These are phyloP conservation scores for Kluyveromyces starmeri DNA, from an alignment of 805 yeast species.

Conservation along the genomic window DNA sequence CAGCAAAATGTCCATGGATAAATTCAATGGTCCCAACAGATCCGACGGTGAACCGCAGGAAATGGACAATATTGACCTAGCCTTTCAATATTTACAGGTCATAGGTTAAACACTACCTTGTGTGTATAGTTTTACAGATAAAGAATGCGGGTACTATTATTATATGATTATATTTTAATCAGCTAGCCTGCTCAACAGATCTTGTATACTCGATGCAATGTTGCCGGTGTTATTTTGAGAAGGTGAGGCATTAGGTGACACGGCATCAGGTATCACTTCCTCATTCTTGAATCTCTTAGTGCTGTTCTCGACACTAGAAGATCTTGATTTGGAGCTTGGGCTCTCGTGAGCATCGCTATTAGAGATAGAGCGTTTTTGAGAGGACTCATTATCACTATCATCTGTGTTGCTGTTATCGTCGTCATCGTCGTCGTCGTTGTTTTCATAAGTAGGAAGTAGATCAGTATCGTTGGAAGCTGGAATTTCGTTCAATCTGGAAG, in stretches of 20 bases:
- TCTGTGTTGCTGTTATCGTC: constrained; percentile 13
- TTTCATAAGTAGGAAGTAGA: constrained; percentile 26
- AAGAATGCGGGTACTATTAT: no score
- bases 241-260: neutral
- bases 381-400: neutral
- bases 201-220: constrained; percentile 29
- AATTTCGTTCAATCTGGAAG: constrained; percentile 7
- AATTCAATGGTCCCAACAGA: constrained; percentile 9
- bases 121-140: neutral
- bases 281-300: constrained; percentile 2
- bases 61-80: constrained; percentile 16
- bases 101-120: constrained; percentile 11
- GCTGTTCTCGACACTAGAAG: neutral
- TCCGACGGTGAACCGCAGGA: neutral
- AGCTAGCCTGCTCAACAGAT: constrained; percentile 28
- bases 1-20: constrained; percentile 15
- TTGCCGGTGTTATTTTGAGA: constrained; percentile 5
- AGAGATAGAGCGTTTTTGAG: neutral
- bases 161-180: constrained; percentile 15
- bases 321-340: neutral
- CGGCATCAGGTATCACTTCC: neutral
- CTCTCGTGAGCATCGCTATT: constrained; percentile 2
- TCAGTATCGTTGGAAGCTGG: constrained; percentile 11
- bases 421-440: constrained; percentile 18
- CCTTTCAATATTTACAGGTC: constrained; percentile 24